These are phyloP conservation scores for Beauveria caledonica DNA, from an alignment of 2,329 filamentous ascomycete genomes.

Conservation along the genomic window DNA sequence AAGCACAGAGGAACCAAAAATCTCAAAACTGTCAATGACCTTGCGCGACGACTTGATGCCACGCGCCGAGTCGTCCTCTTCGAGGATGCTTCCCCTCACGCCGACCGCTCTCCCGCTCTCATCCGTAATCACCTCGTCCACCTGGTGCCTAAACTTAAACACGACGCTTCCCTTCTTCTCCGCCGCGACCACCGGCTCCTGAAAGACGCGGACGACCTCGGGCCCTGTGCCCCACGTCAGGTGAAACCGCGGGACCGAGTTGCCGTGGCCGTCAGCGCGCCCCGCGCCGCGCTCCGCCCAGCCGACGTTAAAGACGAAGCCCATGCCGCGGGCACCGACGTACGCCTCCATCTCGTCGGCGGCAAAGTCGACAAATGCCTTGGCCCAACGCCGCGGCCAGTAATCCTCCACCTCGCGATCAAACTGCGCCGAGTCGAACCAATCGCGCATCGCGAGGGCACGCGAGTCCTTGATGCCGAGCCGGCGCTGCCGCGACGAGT, in stretches of 20 bases:
- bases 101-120: conserved; percentile 42
- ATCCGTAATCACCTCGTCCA: conserved; percentile 49
- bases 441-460: conserved; percentile 50
- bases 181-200: conserved; percentile 45
- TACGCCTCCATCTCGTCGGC: conserved; percentile 50
- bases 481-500: conserved; percentile 48
- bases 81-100: conserved; percentile 45
- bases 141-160: conserved; percentile 48
- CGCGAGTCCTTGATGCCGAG: conserved; percentile 51
- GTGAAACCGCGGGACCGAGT: conserved; percentile 56
- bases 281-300: conserved; percentile 56
- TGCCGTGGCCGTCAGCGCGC: conserved; percentile 48
- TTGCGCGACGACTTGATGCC: conserved; percentile 44
- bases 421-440: conserved; percentile 49
- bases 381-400: conserved; percentile 55
- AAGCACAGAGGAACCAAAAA: conserved; percentile 44
- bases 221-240: conserved; percentile 54
- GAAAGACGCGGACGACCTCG: conserved; percentile 50
- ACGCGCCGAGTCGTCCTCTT: conserved; percentile 39
- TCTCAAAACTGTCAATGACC: conserved; percentile 42
- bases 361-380: conserved; percentile 56
- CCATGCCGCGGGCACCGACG: conserved; percentile 43
- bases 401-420: conserved; percentile 47
- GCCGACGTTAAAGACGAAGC: conserved; percentile 46
- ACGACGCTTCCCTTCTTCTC: conserved; percentile 44